Percentiles rank a stretch among this genome's conserved stretches.
Conservation (phyloP, 2,329 filamentous ascomycete species). For the Ramularia collo-cygni region DNA sequence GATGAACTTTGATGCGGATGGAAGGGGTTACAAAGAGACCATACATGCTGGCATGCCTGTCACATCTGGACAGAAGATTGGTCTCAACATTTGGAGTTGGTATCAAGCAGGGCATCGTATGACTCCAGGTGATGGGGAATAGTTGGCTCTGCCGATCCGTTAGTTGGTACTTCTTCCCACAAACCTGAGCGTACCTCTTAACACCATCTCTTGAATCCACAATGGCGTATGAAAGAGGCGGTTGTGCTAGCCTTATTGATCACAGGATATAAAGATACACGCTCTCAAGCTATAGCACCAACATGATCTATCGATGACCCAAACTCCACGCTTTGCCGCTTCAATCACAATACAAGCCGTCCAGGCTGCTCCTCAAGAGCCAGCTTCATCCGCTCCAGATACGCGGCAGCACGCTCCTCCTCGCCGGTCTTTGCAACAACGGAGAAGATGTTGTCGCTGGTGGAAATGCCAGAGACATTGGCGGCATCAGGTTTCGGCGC, state of each 20-base stretch:
- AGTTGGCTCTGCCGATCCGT: not conserved
- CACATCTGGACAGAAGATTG: conserved; percentile 49
- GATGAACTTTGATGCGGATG: conserved; percentile 53
- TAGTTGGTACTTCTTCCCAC: too few species aligned
- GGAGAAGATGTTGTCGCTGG: conserved; percentile 70
- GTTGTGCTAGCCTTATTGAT: too few species aligned
- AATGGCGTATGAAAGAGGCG: too few species aligned
- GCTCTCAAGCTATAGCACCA: conserved; percentile 1
- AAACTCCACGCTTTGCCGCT: conserved; percentile 10
- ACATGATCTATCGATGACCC: conserved; percentile 2
- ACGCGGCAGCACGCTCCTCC: conserved; percentile 71
- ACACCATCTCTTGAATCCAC: too few species aligned
- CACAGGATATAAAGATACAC: conserved; percentile 5
- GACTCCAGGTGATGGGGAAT: conserved; percentile 2
- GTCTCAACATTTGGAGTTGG: conserved; percentile 61
- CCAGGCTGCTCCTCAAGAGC: conserved; percentile 76
- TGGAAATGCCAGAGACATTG: conserved; percentile 26
- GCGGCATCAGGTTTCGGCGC: conserved; percentile 16
- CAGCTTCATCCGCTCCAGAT: conserved; percentile 78
- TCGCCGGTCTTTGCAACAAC: conserved; percentile 73
- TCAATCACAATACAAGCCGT: conserved; percentile 52
- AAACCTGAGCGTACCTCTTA: too few species aligned
- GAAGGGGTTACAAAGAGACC: conserved; percentile 51
- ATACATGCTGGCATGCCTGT: conserved; percentile 58
- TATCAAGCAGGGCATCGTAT: conserved; percentile 35